These are phyloP conservation scores for Venturia oleaginea DNA, from an alignment of 2,329 filamentous ascomycete species.

Conservation along the genomic window DNA sequence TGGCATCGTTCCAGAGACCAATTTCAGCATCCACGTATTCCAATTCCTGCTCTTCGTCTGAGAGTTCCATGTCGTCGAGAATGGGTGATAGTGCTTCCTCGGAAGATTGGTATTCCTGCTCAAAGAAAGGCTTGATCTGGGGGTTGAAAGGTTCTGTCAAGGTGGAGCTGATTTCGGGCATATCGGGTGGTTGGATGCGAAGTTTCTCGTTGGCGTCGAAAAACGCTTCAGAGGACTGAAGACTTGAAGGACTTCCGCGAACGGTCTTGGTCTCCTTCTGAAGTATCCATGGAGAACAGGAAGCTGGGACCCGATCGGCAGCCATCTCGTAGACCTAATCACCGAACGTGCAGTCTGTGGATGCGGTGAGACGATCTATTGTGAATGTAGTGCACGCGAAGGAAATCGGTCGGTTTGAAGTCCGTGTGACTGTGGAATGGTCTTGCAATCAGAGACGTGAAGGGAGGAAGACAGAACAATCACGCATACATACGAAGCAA, in stretches of 20 bases:
- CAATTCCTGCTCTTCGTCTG: constrained; percentile 3
- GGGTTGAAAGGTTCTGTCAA: neutral
- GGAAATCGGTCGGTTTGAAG: neutral
- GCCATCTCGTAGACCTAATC: neutral
- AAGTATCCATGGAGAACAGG: neutral
- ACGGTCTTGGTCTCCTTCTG: neutral
- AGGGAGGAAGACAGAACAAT: neutral
- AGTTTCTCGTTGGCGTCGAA: constrained; percentile 5
- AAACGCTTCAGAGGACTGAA: neutral
- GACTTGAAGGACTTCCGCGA: neutral
- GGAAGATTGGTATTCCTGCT: constrained; percentile 6
- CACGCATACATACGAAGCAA: neutral
- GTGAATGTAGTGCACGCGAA: neutral
- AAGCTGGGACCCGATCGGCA: constrained; percentile 2
- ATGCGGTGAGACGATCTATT: neutral
- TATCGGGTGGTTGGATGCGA: neutral
- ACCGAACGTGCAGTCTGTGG: neutral
- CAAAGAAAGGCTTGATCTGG: neutral
- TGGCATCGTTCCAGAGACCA: constrained; percentile 3
- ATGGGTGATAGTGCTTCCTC: constrained; percentile 1
- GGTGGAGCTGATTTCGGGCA: neutral
- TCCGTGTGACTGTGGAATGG: no score
- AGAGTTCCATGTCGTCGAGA: neutral
- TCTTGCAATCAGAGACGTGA: no score
- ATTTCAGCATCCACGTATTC: neutral